Conservation (phyloP, 192 early-diverging fungal species). For the Gamsiella multidivaricata region DNA sequence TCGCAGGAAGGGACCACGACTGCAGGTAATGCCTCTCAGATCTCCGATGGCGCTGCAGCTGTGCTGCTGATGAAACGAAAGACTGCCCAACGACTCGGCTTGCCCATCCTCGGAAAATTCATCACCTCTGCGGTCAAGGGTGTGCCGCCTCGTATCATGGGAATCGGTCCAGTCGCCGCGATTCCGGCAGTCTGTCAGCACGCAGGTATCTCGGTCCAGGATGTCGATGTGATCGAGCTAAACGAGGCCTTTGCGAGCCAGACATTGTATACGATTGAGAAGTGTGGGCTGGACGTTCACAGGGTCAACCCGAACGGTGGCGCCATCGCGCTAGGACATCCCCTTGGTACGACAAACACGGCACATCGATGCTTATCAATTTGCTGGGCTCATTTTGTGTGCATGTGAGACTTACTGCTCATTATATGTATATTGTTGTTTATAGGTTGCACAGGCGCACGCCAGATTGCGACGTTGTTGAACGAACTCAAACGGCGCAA, state of each 20-base stretch:
- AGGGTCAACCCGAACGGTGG: conserved; percentile 91
- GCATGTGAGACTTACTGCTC: conserved; percentile 83
- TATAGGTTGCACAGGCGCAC: conserved; percentile 90
- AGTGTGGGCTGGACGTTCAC: conserved; percentile 82
- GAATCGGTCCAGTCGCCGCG: conserved; percentile 94
- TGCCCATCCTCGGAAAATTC: conserved; percentile 88
- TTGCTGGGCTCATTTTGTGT: not conserved
- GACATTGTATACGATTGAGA: conserved; percentile 90
- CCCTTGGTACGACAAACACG: no score
- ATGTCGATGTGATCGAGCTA: conserved; percentile 91
- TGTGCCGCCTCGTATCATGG: conserved; percentile 95
- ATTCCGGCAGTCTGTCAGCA: conserved; percentile 89
- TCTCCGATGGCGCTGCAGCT: conserved; percentile 96
- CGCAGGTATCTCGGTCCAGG: conserved; percentile 77
- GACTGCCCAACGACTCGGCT: conserved; percentile 83
- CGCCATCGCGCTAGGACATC: conserved; percentile 44
- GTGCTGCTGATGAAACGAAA: conserved; percentile 94
- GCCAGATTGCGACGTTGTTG: conserved; percentile 94
- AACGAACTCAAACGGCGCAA: conserved; percentile 75
- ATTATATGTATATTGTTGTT: conserved; percentile 67
- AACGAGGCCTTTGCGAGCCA: conserved; percentile 99
- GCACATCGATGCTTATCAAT: no score
- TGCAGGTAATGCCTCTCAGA: conserved; percentile 97
- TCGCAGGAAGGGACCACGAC: conserved; percentile 79
- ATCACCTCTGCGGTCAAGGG: conserved; percentile 87